These are phyloP conservation scores for Zygosaccharomyces kombuchaensis DNA, from an alignment of 805 yeast genomes.

Conservation along the genomic window DNA sequence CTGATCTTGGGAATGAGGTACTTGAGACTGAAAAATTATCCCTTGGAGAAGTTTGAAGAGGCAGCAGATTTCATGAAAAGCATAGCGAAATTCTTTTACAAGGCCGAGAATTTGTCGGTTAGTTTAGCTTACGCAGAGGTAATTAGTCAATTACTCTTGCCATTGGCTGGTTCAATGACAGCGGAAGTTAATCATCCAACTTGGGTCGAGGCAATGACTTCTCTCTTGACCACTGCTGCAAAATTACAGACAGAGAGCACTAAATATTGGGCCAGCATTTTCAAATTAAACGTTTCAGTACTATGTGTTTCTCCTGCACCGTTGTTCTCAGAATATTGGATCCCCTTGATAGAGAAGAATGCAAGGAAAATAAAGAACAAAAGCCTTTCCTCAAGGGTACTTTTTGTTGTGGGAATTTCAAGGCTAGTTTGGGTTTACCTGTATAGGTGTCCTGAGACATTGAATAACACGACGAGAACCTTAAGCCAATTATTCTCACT, in stretches of 20 bases:
- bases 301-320: conserved; percentile 78
- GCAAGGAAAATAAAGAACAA: conserved; percentile 64
- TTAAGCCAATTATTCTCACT: conserved; percentile 59
- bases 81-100: conserved; percentile 73
- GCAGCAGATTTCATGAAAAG: conserved; percentile 87
- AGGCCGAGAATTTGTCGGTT: conserved; percentile 60
- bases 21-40: conserved; percentile 71
- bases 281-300: conserved; percentile 64
- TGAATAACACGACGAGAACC: conserved; percentile 80
- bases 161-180: conserved; percentile 78
- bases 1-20: conserved; percentile 91
- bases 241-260: conserved; percentile 41
- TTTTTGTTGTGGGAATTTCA: conserved; percentile 60
- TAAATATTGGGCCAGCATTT: conserved; percentile 62
- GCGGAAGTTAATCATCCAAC: conserved; percentile 96
- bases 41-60: conserved; percentile 87
- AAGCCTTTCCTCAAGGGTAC: conserved; percentile 45
- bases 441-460: conserved; percentile 79
- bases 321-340: conserved; percentile 70
- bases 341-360: conserved; percentile 57
- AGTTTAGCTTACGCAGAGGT: conserved; percentile 83
- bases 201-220: conserved; percentile 79
- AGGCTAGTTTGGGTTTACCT: conserved; percentile 86
- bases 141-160: conserved; percentile 65
- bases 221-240: conserved; percentile 49